Evolutionary conservation across 148 eudicot genomes (phyloP), one percentile per base, ranked within the genome.

Genomic region (Fallopia convolvulus): DNA sequence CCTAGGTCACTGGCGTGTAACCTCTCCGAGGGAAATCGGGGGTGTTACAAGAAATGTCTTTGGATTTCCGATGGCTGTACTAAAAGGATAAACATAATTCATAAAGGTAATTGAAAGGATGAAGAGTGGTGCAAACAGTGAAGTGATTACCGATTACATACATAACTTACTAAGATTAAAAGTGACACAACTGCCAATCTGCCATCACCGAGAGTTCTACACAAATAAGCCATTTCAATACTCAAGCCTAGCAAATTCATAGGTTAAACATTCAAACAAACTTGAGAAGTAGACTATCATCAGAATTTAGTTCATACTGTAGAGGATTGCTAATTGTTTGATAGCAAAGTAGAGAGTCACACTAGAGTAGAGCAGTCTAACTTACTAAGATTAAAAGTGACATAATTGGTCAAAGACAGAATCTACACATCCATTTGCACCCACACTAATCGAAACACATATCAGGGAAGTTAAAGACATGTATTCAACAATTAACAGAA

Each of bases 291-390:
- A 60, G 32, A 60, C 26, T 60, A 3, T 14, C 7, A 21, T 60
- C 32, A 60, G 58, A 42, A 17, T 58, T 8, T 33, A 17, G 40
- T 71, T n/a, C 32, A 1, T 87, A 94, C 98, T 90, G 88, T 81
- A 60, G 97, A 90, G 61, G 72, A 90, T 79, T 2, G 90, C 87
- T 3, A 94, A 89, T 7, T 79, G 87, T 82, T 88, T 94, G 77
- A 94, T 91, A 41, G 82, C 76, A 73, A 76, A 26, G 84, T 88
- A 13, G 97, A 85, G 76, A 94, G 84, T 9, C 89, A 93, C 48
- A 94, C 86, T 84, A 90, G 83, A n/a, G 87, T 86, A 80, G 93
- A 86, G 75, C 81, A 82, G 47, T 94, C 98, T 9, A 85, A 52
- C 47, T 75, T 42, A n/a, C 44, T 77, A 11, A 84, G 71, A 33